Evolutionary conservation across 2,329 filamentous ascomycete species (phyloP).

Genomic region (Neocatenulostroma microsporum): DNA sequence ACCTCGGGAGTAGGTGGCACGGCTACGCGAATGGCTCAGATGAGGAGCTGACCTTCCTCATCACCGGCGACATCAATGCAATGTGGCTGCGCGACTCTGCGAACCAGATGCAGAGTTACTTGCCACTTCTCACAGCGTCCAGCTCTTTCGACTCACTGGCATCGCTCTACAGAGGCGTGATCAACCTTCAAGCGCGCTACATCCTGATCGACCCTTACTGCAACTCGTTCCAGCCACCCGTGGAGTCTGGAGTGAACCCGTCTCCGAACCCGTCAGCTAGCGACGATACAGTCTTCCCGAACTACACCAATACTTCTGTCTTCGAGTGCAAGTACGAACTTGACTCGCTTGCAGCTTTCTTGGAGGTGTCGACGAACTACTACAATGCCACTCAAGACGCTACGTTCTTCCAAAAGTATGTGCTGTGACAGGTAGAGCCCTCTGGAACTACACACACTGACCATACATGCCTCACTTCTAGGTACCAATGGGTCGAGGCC

Average conservation of each 20-base stretch:
- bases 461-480: no score
- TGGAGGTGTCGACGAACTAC: slow-evolving; percentile 44
- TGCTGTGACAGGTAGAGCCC: no score
- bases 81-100: slow-evolving; percentile 51
- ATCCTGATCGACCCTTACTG: slow-evolving; percentile 52
- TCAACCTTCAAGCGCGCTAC: slow-evolving; percentile 64
- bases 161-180: slow-evolving; percentile 60
- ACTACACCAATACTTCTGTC: slow-evolving; percentile 33
- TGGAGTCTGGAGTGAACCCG: slow-evolving; percentile 38
- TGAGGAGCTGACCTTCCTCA: slow-evolving; percentile 57
- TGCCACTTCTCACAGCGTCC: slow-evolving; percentile 51
- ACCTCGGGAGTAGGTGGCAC: slow-evolving; percentile 64
- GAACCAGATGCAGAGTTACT: slow-evolving; percentile 65
- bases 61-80: slow-evolving; percentile 52
- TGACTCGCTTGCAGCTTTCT: slow-evolving; percentile 45
- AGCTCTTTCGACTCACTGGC: slow-evolving; percentile 52
- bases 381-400: slow-evolving; percentile 42
- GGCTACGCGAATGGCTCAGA: slow-evolving; percentile 50
- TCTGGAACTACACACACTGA: no score
- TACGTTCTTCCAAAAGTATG: slow-evolving; percentile 41
- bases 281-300: slow-evolving; percentile 37
- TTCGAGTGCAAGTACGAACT: slow-evolving; percentile 51
- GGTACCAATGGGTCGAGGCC: slow-evolving; percentile 42
- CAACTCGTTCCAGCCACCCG: slow-evolving; percentile 47
- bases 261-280: slow-evolving; percentile 33